Evolutionary conservation across 306 rosid species (phyloP), one percentile per base, ranked within the genome.

Genomic region (Vigna reflexopilosa): DNA sequence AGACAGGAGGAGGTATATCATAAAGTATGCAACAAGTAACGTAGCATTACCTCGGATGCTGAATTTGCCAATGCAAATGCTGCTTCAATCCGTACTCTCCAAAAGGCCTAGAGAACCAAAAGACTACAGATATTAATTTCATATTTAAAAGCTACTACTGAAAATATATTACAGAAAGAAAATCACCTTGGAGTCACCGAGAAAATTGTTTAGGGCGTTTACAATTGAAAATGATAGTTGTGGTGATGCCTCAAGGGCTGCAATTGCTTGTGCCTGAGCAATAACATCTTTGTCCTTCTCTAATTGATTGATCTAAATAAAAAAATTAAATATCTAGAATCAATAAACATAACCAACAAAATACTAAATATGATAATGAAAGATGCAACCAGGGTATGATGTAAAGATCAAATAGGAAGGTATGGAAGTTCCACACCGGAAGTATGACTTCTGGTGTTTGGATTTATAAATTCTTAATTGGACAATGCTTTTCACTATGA

Each of bases 281-380:
- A 91, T 79, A 81, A 95, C 99, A 87, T 95, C 98, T 84, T 86
- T 93, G 83, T 95, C 99, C 89, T 93, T 95, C 92, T 93, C 99
- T 75, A 95, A 85, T 84, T 92, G 99, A 82, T 95, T 95, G 69
- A 95, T 91, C 99, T 95, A 93, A 86, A 59, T 50, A 78, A 70
- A 70, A 50, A 88, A 45, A 83, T 8, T 52, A 70, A 66, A 45
- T 64, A 62, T 10, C 40, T 45, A 64, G 65, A 76, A 84, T 86
- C 81, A 87, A 90, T 64, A 72, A 63, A 72, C 34, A 52, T 17
- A 69, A 32, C 24, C 42, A 45, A 62, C 72, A 66, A 45, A 61
- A 71, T 67, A 40, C 49, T 16, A 57, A 36, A 73, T 44, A 58
- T 19, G 38, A 78, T 22, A 45, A 59, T 13, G 13, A 7, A 70